These are phyloP conservation scores for Mastigamoeba balamuthi DNA, from an alignment of 78 protist genomes.

Conservation along the genomic window DNA sequence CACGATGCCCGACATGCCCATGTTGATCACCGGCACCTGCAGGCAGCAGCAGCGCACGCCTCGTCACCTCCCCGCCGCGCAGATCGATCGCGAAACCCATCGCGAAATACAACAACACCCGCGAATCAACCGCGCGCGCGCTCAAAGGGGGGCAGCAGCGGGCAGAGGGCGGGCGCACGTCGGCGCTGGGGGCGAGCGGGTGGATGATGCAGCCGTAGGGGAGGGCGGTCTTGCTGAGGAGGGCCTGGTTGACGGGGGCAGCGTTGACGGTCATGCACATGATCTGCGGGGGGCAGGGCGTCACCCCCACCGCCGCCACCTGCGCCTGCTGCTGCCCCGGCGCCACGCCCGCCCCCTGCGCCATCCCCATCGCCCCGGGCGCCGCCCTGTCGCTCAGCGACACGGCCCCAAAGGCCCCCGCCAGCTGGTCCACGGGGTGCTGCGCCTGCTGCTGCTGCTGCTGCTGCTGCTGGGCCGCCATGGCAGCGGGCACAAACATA, in stretches of 20 bases:
- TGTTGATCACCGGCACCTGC: slow-evolving; percentile 30
- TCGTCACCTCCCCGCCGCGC: too few relatives aligned
- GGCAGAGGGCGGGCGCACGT: background rate
- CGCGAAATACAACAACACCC: background rate
- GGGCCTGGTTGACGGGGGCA: background rate
- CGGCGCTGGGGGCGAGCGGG: slow-evolving; percentile 28
- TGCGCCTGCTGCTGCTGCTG: too few relatives aligned
- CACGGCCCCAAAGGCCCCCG: too few relatives aligned
- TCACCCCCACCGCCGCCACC: background rate
- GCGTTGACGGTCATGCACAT: background rate
- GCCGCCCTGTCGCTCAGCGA: too few relatives aligned
- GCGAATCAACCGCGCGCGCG: background rate
- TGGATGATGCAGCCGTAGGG: slow-evolving; percentile 35
- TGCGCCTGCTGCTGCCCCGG: background rate
- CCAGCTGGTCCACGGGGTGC: too few relatives aligned
- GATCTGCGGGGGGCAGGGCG: background rate
- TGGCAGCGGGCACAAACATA: too few relatives aligned
- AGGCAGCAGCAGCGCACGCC: too few relatives aligned
- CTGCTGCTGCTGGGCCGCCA: too few relatives aligned
- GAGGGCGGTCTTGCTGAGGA: slow-evolving; percentile 14
- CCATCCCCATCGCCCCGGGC: too few relatives aligned
- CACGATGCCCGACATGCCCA: slow-evolving; percentile 5
- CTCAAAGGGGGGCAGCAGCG: background rate
- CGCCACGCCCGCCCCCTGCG: too few relatives aligned
- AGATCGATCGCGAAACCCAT: too few relatives aligned